Conservation (phyloP, 371 early-diverging fungal genomes). For the Mucor ambiguus region DNA sequence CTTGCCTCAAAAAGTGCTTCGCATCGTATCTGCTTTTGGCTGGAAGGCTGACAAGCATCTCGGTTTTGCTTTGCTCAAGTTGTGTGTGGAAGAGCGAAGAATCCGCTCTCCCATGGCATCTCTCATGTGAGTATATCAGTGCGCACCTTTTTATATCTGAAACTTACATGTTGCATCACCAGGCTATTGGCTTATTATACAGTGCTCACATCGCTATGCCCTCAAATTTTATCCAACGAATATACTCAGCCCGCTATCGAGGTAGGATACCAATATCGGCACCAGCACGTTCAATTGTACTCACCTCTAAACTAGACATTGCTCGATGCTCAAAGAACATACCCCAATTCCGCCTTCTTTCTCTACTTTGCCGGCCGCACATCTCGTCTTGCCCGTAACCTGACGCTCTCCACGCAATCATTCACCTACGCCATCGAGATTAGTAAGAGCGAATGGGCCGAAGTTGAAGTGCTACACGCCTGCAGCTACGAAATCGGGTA, state of each 20-base stretch:
- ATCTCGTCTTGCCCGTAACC: constrained; percentile 53
- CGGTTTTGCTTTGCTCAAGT: constrained; percentile 60
- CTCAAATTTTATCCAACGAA: constrained; percentile 45
- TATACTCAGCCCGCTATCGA: constrained; percentile 61
- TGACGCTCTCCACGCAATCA: constrained; percentile 50
- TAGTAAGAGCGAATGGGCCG: constrained; percentile 57
- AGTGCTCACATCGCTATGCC: constrained; percentile 45
- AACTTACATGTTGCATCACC: neutral
- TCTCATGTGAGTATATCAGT: constrained; percentile 46
- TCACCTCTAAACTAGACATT: constrained; percentile 35
- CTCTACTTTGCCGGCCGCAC: constrained; percentile 65
- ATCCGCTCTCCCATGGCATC: constrained; percentile 68
- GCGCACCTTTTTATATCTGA: neutral
- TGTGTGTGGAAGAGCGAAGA: constrained; percentile 57
- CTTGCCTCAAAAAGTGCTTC: constrained; percentile 62
- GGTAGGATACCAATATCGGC: constrained; percentile 18
- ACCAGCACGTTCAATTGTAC: neutral
- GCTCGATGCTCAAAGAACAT: constrained; percentile 59
- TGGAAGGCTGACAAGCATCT: constrained; percentile 66
- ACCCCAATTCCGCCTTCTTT: constrained; percentile 67
- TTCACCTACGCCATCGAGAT: constrained; percentile 54
- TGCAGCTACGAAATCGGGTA: constrained; percentile 65
- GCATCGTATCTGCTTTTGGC: constrained; percentile 64
- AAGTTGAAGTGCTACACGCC: constrained; percentile 50
- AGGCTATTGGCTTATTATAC: constrained; percentile 55